Evolutionary conservation across 805 yeast species (phyloP), one percentile per base, ranked within the genome.

Genomic region (Saccharomycopsis babjevae): DNA sequence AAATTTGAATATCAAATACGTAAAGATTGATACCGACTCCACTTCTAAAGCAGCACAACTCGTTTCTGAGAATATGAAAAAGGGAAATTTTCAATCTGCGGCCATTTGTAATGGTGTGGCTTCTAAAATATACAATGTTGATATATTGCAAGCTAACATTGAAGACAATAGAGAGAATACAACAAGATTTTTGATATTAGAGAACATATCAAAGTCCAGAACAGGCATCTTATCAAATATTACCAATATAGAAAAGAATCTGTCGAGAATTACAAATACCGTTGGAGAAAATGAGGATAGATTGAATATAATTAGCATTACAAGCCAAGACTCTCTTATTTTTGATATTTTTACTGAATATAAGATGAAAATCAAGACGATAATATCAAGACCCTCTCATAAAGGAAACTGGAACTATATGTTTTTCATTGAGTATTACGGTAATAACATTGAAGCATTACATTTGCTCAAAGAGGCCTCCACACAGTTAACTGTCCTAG

Each of bases 11-110:
- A 72, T 74, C 16, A 67, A 71, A 25, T 75, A 80, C 39, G 79
- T 78, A 58, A 78, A 73, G 62, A 76, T 87, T 18, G 97, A 91
- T 71, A 78, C 85, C 1, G 77, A 80, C 1, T 89, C 97, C 0
- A 93, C 98, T 0, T 86, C 97, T 0, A 82, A 81, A 66, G 98
- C 97, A 0, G 97, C 94, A 0, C 83, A 83, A 64, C 71, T 80
- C 55, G 87, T 89, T 2, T 65, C 74, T 4, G 61, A 72, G 18
- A 73, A 56, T 68, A 67, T 65, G 50, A 67, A 16, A 66, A 74
- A 25, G 58, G 68, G 59, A 30, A 76, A 72, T 64, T 77, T 66
- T 61, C 62, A 77, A 5, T 72, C 80, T 2, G 86, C 92, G 8
- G 91, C 96, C 8, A 85, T 90, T 64, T 91, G 90, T 0, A 83